Percentiles rank a stretch among this genome's conserved stretches.
phyloP scores from a whole-genome alignment of 192 early-diverging fungal genomes.

The Geranomyces michiganensis region DNA sequence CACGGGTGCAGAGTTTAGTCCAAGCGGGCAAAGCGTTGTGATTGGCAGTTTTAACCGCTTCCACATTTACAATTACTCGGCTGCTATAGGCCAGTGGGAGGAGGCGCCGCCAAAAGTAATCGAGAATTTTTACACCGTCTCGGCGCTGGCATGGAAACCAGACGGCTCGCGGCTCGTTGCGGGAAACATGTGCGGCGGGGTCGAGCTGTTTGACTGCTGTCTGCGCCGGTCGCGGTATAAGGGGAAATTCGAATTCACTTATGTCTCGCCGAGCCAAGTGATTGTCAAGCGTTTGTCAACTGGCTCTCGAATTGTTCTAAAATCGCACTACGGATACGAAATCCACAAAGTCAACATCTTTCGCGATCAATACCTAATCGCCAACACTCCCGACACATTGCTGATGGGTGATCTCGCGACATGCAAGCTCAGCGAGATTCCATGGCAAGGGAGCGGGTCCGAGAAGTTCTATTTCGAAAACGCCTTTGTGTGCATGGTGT shows the following conservation, averaged over 20 bases:
- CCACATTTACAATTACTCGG: slow-evolving; percentile 59
- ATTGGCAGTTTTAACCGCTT: slow-evolving; percentile 61
- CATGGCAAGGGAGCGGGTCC: slow-evolving; percentile 58
- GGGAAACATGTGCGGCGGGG: slow-evolving; percentile 60
- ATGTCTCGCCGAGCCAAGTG: slow-evolving; percentile 67
- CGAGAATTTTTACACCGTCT: slow-evolving; percentile 65
- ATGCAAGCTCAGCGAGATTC: slow-evolving; percentile 69
- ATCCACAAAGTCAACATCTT: slow-evolving; percentile 73
- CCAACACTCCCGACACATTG: slow-evolving; percentile 64
- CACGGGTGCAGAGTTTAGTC: slow-evolving; percentile 53
- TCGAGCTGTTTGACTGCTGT: slow-evolving; percentile 71
- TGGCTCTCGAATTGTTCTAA: slow-evolving; percentile 67
- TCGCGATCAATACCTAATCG: slow-evolving; percentile 67
- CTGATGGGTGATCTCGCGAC: slow-evolving; percentile 65
- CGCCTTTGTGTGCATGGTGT: slow-evolving; percentile 66
- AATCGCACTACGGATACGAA: slow-evolving; percentile 68
- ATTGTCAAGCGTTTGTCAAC: slow-evolving; percentile 70
- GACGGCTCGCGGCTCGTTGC: slow-evolving; percentile 64
- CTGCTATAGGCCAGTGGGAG: slow-evolving; percentile 52
- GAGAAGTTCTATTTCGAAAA: slow-evolving; percentile 71
- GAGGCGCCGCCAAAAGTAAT: slow-evolving; percentile 60
- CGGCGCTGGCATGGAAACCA: slow-evolving; percentile 62
- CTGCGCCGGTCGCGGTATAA: slow-evolving; percentile 65
- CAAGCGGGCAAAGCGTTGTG: slow-evolving; percentile 61
- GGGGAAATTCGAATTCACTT: slow-evolving; percentile 73